Conservation (phyloP, 805 yeast species). For the Schwanniomyces vanrijiae region DNA sequence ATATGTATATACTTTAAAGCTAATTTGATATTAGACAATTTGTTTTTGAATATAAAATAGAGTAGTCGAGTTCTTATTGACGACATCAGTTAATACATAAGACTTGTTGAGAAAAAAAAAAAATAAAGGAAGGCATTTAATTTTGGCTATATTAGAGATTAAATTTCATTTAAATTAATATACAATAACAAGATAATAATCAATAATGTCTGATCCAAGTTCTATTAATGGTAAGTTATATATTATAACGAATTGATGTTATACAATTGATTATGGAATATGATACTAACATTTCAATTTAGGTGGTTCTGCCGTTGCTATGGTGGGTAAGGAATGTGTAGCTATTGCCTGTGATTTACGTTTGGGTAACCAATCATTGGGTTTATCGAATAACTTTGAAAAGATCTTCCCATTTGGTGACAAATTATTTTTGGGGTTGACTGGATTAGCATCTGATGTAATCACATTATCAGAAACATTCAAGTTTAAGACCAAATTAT, state of each 20-base stretch:
- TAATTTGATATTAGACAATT: not conserved
- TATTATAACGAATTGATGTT: not conserved
- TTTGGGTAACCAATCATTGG: constrained; percentile 89
- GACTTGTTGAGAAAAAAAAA: not conserved
- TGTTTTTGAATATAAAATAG: not conserved
- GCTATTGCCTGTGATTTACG: constrained; percentile 97
- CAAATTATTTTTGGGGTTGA: constrained; percentile 83
- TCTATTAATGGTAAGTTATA: constrained; percentile 57
- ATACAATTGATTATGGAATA: not conserved
- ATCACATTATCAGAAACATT: constrained; percentile 79
- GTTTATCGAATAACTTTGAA: constrained; percentile 89
- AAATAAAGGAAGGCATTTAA: not conserved
- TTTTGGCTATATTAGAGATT: not conserved
- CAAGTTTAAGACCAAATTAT: constrained; percentile 81
- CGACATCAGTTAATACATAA: not conserved
- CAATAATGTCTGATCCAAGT: constrained; percentile 73
- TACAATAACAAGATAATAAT: not conserved
- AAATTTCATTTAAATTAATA: not conserved
- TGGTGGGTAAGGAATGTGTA: constrained; percentile 98
- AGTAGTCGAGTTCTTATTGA: not conserved
- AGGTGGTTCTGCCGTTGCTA: constrained; percentile 97
- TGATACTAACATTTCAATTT: constrained; percentile 2
- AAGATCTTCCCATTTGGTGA: constrained; percentile 81
- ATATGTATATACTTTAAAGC: not conserved
- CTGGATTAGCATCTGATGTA: constrained; percentile 95